Base-by-base conservation (phyloP, 345 rosid species). In the Gossypium herbaceum region DNA sequence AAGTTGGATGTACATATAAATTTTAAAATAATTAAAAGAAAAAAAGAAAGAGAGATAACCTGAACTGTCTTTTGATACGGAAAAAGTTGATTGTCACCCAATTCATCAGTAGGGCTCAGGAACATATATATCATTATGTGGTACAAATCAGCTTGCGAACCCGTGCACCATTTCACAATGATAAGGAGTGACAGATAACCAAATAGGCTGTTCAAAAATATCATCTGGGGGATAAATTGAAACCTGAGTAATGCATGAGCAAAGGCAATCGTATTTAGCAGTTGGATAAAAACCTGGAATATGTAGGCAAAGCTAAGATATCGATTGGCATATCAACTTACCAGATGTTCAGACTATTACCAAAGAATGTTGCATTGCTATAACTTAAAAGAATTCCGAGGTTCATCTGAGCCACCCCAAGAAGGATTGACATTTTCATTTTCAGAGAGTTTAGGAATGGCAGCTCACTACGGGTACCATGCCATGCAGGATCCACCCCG, bases 371-470 rank as follows among this genome's bases (percentile, higher is more conserved):
- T 71, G 98, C 99, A 85, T 95, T 95, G 75, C 83, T 89, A 81
- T 76, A 95, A 85, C 99, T 95, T 88, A 93, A 66, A 58, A 95
- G 75, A 77, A 95, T 89, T 73, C 98, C 99, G 57, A 95, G 99
- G 86, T 95, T 91, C 99, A 95, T 95, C 81, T 93, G 99, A 69
- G 94, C 79, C 76, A 95, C 97, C 81, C 99, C 99, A 55, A 93
- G 82, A 73, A 95, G 97, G 80, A 93, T 95, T 48, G 99, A 95
- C 97, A 95, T 88, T 89, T 95, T 93, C 99, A 95, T 95, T 90
- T 95, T 93, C 78, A 95, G 82, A 39, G 99, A 95, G 85, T 93
- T 93, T 39, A 95, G 88, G 82, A 89, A 95, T 52, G 99, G 98
- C 63, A 91, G 84, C 86, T 95, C 98, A 44, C 92, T 91, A 63